A percentile compares a stretch with the other conserved stretches of the same genome.
phyloP scores from a whole-genome alignment of 768 basidiomycete genomes.

The Mycena filopes region DNA sequence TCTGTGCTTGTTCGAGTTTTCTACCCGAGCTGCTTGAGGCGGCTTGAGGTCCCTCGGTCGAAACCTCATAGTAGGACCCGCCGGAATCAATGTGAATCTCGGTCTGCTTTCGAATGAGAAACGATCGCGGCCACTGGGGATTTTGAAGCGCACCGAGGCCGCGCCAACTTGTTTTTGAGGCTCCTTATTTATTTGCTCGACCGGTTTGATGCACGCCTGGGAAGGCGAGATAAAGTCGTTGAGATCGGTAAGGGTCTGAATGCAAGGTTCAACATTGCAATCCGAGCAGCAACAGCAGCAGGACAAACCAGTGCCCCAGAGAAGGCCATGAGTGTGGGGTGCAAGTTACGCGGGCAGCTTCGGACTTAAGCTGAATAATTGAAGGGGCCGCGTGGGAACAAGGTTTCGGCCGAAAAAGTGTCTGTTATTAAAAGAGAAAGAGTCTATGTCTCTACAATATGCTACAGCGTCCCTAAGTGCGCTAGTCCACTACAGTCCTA shows the following conservation, averaged over 20 bases:
- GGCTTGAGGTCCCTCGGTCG: slow-evolving; percentile 41
- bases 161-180: slow-evolving; percentile 45
- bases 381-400: too few relatives aligned
- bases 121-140: neutral
- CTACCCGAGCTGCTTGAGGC: slow-evolving; percentile 42
- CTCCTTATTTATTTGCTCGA: slow-evolving; percentile 58
- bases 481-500: neutral
- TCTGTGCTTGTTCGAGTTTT: slow-evolving; percentile 93
- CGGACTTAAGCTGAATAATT: too few relatives aligned
- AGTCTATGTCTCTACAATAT: slow-evolving; percentile 2
- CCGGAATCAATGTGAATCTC: slow-evolving; percentile 89
- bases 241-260: slow-evolving; percentile 88
- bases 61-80: slow-evolving; percentile 90
- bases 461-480: neutral
- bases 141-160: slow-evolving; percentile 46
- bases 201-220: slow-evolving; percentile 97
- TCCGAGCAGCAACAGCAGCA: neutral
- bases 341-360: neutral
- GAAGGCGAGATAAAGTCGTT: slow-evolving; percentile 98
- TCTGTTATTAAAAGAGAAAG: too few relatives aligned
- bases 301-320: slow-evolving; percentile 83
- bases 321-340: slow-evolving; percentile 70
- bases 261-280: slow-evolving; percentile 22
- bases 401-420: too few relatives aligned
- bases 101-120: slow-evolving; percentile 62